Conservation (phyloP, 2,329 filamentous ascomycete genomes). For the Talaromyces verruculosus region DNA sequence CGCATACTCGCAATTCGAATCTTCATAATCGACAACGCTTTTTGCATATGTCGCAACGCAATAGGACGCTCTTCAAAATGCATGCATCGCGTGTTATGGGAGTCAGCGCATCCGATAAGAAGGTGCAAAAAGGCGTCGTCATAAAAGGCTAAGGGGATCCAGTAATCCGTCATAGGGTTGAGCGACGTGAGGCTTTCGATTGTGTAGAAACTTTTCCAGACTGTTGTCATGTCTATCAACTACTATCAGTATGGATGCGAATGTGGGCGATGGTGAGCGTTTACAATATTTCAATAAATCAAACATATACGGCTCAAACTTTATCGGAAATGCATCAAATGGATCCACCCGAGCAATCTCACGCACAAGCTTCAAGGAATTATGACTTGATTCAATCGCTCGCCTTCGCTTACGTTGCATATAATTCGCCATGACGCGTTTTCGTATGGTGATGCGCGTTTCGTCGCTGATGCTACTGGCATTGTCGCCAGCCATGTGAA, state of each 20-base stretch:
- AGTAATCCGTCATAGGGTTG: slow-evolving; percentile 18
- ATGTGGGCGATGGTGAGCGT: no score
- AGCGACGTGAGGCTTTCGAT: slow-evolving; percentile 13
- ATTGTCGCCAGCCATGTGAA: slow-evolving; percentile 3
- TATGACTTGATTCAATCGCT: background rate
- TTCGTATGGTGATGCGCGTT: slow-evolving; percentile 10
- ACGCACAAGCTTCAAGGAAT: background rate
- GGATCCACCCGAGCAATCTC: slow-evolving; percentile 11
- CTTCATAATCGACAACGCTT: slow-evolving; percentile 12
- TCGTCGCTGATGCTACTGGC: slow-evolving; percentile 3
- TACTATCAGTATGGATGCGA: background rate
- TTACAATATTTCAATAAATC: slow-evolving; percentile 19
- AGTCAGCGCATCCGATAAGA: slow-evolving; percentile 17
- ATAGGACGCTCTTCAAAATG: background rate
- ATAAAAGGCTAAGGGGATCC: slow-evolving; percentile 13
- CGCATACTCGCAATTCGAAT: slow-evolving; percentile 2
- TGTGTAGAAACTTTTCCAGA: slow-evolving; percentile 17
- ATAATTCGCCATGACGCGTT: slow-evolving; percentile 16
- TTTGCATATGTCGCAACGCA: slow-evolving; percentile 1
- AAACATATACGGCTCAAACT: slow-evolving; percentile 17
- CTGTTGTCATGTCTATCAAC: slow-evolving; percentile 12
- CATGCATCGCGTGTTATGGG: background rate
- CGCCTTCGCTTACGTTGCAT: background rate
- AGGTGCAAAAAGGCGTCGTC: slow-evolving; percentile 17
- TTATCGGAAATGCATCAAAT: slow-evolving; percentile 17